A percentile compares a stretch with the other conserved stretches of the same genome.
These are phyloP conservation scores for Entophlyctis helioformis DNA, from an alignment of 192 early-diverging fungal genomes.

Conservation along the genomic window DNA sequence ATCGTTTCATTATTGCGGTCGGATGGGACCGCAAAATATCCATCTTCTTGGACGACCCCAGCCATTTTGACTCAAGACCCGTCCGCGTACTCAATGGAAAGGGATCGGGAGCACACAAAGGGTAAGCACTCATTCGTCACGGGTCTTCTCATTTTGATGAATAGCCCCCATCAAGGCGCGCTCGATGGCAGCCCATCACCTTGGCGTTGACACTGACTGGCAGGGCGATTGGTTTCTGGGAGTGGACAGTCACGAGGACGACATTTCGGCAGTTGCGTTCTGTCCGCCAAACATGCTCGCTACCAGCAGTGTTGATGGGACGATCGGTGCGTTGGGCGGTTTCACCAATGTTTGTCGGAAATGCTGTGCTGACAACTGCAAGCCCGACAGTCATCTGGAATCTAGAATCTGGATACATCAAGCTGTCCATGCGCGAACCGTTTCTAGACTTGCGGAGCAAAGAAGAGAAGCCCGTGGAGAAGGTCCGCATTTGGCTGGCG, in stretches of 20 bases:
- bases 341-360: too few species aligned
- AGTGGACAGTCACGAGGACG: slow-evolving; percentile 30
- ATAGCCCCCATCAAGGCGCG: too few species aligned
- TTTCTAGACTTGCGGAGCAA: slow-evolving; percentile 34
- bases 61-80: slow-evolving; percentile 37
- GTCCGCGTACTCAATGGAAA: slow-evolving; percentile 31
- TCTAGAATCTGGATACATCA: slow-evolving; percentile 36
- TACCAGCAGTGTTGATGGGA: slow-evolving; percentile 27
- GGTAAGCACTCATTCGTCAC: slow-evolving; percentile 17
- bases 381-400: slow-evolving; percentile 40
- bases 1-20: slow-evolving; percentile 42
- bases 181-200: too few species aligned
- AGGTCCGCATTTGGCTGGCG: slow-evolving; percentile 12
- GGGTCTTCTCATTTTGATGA: too few species aligned
- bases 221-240: too few species aligned
- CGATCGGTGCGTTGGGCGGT: too few species aligned
- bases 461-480: slow-evolving; percentile 40
- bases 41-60: slow-evolving; percentile 45
- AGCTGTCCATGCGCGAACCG: slow-evolving; percentile 24
- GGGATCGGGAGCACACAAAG: slow-evolving; percentile 24
- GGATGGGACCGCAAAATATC: slow-evolving; percentile 48
- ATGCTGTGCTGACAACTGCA: too few species aligned
- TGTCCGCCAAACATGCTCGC: slow-evolving; percentile 32
- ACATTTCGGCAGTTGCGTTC: slow-evolving; percentile 40
- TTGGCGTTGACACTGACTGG: too few species aligned